These are phyloP conservation scores for Trichocladium antarcticum DNA, from an alignment of 495 filamentous ascomycete genomes.

Conservation along the genomic window DNA sequence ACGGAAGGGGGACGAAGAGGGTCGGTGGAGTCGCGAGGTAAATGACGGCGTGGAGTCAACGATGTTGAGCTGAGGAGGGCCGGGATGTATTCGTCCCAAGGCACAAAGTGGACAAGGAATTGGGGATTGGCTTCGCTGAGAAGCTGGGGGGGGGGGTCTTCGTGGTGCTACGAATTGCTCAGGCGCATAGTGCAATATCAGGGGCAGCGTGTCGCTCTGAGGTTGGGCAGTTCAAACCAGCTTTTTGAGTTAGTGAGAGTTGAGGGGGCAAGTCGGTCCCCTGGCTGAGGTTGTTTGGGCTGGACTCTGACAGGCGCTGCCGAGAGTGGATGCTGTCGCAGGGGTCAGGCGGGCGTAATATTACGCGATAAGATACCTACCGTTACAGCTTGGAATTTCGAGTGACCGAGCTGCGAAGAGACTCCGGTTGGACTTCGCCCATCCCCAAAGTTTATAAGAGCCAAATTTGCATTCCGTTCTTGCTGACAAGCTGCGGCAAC, in stretches of 20 bases:
- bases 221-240: slow-evolving; percentile 20
- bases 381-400: no score
- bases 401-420: no score
- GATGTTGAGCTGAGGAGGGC: background rate
- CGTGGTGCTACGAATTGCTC: no score
- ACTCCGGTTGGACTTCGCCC: no score
- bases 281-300: slow-evolving; percentile 2
- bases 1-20: background rate
- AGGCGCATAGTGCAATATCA: background rate
- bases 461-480: no score
- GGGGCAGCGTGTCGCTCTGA: slow-evolving; percentile 18
- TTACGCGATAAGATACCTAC: no score
- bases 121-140: background rate
- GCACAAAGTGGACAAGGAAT: slow-evolving; percentile 23
- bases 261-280: slow-evolving; percentile 4
- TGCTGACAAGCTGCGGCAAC: no score
- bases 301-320: background rate
- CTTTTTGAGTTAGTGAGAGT: slow-evolving; percentile 6
- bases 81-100: no score
- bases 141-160: no score
- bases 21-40: slow-evolving; percentile 3
- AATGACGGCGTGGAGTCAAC: slow-evolving; percentile 5
- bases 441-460: no score
- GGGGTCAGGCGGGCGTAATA: no score
- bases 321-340: no score